These are phyloP conservation scores for Panicum hallii DNA, from an alignment of 202 grass and related monocot species.

Conservation along the genomic window DNA sequence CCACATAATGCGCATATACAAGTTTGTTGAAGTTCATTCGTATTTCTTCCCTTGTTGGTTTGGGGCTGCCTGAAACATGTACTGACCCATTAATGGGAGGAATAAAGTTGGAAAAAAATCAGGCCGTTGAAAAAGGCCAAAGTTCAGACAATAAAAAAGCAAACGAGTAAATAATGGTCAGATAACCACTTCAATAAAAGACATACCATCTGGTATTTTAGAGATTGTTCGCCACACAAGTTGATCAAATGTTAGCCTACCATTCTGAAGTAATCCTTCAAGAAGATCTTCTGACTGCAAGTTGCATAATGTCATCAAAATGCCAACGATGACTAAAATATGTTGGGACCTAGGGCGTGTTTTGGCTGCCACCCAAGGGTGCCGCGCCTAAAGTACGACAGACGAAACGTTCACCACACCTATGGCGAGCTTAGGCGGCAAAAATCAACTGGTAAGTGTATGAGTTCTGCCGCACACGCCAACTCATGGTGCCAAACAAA, in stretches of 20 bases:
- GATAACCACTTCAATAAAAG: constrained; percentile 34
- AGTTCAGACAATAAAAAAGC: constrained; percentile 32
- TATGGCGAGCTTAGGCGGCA: no score
- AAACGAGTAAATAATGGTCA: constrained; percentile 17
- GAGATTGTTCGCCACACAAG: constrained; percentile 62
- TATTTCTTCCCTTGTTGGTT: constrained; percentile 57
- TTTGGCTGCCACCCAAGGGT: no score
- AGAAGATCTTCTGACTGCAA: constrained; percentile 81
- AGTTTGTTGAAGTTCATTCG: constrained; percentile 76
- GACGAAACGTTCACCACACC: no score
- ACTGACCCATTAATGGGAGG: constrained; percentile 18
- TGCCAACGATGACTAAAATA: not conserved
- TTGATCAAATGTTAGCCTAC: constrained; percentile 90
- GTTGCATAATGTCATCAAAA: constrained; percentile 41
- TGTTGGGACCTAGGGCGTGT: not conserved
- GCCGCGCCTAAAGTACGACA: no score
- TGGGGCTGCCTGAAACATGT: constrained; percentile 48
- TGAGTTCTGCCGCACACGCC: no score
- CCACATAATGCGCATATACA: constrained; percentile 74
- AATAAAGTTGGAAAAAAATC: not conserved
- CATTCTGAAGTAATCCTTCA: constrained; percentile 77
- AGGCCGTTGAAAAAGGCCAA: constrained; percentile 16
- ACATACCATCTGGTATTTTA: constrained; percentile 50
- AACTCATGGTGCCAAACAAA: no score
- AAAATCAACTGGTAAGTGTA: no score